Evolutionary conservation across 768 basidiomycete genomes (phyloP).

Genomic region (Royoungia palumana): DNA sequence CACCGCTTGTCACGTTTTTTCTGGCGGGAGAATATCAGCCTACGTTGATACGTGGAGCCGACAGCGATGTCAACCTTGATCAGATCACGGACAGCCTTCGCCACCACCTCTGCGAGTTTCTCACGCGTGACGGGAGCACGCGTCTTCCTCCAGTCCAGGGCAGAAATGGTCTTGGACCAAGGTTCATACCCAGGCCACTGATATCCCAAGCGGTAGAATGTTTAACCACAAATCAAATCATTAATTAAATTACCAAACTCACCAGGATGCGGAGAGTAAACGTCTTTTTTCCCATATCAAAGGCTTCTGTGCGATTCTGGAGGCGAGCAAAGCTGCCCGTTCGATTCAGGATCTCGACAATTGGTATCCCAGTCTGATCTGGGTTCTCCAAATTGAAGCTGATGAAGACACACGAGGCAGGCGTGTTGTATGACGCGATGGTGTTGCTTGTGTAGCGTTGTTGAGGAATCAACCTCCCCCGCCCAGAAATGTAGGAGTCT

Average conservation of each 20-base stretch:
- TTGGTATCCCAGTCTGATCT: slow-evolving; percentile 54
- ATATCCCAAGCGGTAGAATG: neutral
- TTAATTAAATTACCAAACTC: slow-evolving; percentile 15
- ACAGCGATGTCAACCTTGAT: slow-evolving; percentile 41
- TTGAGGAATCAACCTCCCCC: slow-evolving; percentile 26
- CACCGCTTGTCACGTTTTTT: slow-evolving; percentile 6
- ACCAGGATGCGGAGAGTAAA: slow-evolving; percentile 75
- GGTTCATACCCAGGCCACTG: slow-evolving; percentile 79
- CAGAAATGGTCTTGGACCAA: slow-evolving; percentile 75
- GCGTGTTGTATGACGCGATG: slow-evolving; percentile 1
- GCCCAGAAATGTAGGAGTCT: slow-evolving; percentile 6
- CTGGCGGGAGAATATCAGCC: slow-evolving; percentile 15
- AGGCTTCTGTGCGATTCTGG: slow-evolving; percentile 51
- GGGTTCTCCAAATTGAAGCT: slow-evolving; percentile 56
- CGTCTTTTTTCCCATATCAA: slow-evolving; percentile 65
- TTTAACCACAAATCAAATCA: neutral
- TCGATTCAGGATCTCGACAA: slow-evolving; percentile 55
- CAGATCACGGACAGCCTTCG: slow-evolving; percentile 66
- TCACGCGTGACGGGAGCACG: slow-evolving; percentile 71
- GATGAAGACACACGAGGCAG: slow-evolving; percentile 48
- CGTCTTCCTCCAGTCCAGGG: slow-evolving; percentile 68
- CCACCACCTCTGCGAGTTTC: slow-evolving; percentile 73
- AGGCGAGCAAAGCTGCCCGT: slow-evolving; percentile 50
- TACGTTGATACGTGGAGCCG: neutral
- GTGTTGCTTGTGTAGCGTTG: slow-evolving; percentile 17